phyloP scores from a whole-genome alignment of 805 yeast species.

The Wickerhamiella kurtzmanii region DNA sequence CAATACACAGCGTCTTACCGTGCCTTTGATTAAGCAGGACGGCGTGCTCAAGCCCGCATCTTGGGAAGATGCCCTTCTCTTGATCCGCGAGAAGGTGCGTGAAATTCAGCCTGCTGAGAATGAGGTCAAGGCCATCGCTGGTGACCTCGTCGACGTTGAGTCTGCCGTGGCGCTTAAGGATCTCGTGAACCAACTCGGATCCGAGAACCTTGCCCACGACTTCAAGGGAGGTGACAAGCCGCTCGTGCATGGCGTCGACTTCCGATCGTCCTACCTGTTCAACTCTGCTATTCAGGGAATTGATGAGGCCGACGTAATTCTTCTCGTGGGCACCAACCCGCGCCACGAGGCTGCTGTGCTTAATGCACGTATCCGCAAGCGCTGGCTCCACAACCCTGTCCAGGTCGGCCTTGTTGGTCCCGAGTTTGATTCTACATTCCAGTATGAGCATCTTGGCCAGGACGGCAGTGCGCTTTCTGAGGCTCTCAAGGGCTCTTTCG shows the following conservation, averaged over 20 bases:
- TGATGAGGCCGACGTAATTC: conserved; percentile 69
- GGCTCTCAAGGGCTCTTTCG: conserved; percentile 56
- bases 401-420: conserved; percentile 58
- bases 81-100: conserved; percentile 49
- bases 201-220: conserved; percentile 71
- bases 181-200: conserved; percentile 58
- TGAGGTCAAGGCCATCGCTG: conserved; percentile 70
- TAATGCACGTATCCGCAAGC: conserved; percentile 70
- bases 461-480: conserved; percentile 40
- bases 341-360: conserved; percentile 83
- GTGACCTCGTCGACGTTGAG: conserved; percentile 74
- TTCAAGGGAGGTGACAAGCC: conserved; percentile 42
- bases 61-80: conserved; percentile 74
- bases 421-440: conserved; percentile 63
- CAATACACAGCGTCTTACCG: conserved; percentile 72
- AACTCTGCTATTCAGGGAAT: conserved; percentile 68
- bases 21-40: conserved; percentile 62
- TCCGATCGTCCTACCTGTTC: conserved; percentile 68
- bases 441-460: conserved; percentile 48
- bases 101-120: conserved; percentile 45
- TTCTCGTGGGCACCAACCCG: conserved; percentile 76
- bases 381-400: conserved; percentile 61
- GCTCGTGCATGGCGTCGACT: conserved; percentile 54
- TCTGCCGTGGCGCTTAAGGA: conserved; percentile 72
- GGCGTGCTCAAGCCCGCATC: conserved; percentile 58